A percentile compares a stretch with the other conserved stretches of the same genome.
Evolutionary conservation across 164 flowering plant species (phyloP).

Genomic region (Macadamia integrifolia): DNA sequence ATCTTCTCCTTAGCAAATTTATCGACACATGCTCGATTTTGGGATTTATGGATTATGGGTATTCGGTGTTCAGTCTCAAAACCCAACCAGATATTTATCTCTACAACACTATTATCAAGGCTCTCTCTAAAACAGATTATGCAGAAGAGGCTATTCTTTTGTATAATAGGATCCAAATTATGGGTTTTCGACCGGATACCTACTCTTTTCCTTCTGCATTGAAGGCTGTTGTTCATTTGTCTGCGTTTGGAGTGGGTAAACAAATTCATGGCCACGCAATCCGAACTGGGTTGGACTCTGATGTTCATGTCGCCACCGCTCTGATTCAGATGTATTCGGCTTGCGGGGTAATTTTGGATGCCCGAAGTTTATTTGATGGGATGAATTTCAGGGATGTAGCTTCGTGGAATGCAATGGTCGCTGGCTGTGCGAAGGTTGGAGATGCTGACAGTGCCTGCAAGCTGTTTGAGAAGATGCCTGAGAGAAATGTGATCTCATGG

Average conservation of each 20-base stretch:
- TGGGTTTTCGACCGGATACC: slow-evolving; percentile 40
- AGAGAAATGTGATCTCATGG: slow-evolving; percentile 60
- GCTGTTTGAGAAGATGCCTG: slow-evolving; percentile 50
- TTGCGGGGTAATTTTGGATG: slow-evolving; percentile 31
- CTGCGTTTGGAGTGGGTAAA: slow-evolving; percentile 22
- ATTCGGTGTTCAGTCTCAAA: slow-evolving; percentile 28
- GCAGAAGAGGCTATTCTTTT: slow-evolving; percentile 31
- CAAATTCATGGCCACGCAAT: slow-evolving; percentile 42
- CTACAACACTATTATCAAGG: slow-evolving; percentile 49
- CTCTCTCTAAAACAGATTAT: slow-evolving; percentile 22
- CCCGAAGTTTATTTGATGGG: slow-evolving; percentile 49
- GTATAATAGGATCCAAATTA: slow-evolving; percentile 23
- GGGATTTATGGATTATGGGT: slow-evolving; percentile 30
- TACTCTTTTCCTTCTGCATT: slow-evolving; percentile 53
- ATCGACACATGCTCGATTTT: slow-evolving; percentile 30
- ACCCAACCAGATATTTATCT: slow-evolving; percentile 26
- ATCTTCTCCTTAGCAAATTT: slow-evolving; percentile 33
- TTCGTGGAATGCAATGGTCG: slow-evolving; percentile 57
- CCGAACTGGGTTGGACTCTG: slow-evolving; percentile 28
- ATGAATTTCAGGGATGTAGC: slow-evolving; percentile 24
- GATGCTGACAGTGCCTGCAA: slow-evolving; percentile 34
- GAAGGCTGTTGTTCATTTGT: slow-evolving; percentile 36
- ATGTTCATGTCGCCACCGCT: slow-evolving; percentile 35
- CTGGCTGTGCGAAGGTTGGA: slow-evolving; percentile 47
- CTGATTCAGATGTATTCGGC: slow-evolving; percentile 45